Conservation (phyloP, 305 asterid genomes). For the Fraxinus xanthoxyloides region DNA sequence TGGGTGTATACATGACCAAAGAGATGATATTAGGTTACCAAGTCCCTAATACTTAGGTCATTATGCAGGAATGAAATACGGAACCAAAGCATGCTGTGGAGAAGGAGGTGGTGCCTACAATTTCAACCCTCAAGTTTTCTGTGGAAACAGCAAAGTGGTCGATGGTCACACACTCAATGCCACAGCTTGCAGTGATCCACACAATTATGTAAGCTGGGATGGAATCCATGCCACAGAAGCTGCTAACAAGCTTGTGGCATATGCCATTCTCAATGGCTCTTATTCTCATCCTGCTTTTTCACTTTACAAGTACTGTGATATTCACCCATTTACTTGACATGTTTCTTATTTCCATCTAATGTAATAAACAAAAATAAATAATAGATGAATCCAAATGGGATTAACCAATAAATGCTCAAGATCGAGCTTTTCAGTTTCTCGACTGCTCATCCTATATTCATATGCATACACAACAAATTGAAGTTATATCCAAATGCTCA, state of each 20-base stretch:
- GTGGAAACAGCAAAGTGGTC: conserved; percentile 51
- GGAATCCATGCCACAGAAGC: conserved; percentile 82
- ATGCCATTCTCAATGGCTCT: conserved; percentile 63
- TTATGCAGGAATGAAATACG: conserved; percentile 54
- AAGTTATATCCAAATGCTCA: neutral
- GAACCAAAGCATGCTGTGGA: conserved; percentile 80
- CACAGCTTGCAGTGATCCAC: conserved; percentile 58
- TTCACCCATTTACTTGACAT: conserved; percentile 39
- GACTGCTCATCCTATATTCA: neutral
- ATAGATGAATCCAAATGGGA: neutral
- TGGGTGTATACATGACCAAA: too few species aligned
- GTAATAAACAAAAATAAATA: conserved; percentile 9
- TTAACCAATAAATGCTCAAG: neutral
- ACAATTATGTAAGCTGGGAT: conserved; percentile 73
- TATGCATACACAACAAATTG: neutral
- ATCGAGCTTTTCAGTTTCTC: neutral
- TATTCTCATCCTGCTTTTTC: conserved; percentile 65
- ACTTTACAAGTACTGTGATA: conserved; percentile 42
- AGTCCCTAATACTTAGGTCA: neutral
- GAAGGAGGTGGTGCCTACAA: conserved; percentile 69
- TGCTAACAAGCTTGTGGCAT: conserved; percentile 62
- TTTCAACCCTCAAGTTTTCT: conserved; percentile 44
- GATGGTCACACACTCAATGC: conserved; percentile 49
- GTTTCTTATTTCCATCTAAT: neutral
- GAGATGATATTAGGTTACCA: neutral